These are phyloP conservation scores for Rhizopogon vinicolor DNA, from an alignment of 768 basidiomycete genomes.

Conservation along the genomic window DNA sequence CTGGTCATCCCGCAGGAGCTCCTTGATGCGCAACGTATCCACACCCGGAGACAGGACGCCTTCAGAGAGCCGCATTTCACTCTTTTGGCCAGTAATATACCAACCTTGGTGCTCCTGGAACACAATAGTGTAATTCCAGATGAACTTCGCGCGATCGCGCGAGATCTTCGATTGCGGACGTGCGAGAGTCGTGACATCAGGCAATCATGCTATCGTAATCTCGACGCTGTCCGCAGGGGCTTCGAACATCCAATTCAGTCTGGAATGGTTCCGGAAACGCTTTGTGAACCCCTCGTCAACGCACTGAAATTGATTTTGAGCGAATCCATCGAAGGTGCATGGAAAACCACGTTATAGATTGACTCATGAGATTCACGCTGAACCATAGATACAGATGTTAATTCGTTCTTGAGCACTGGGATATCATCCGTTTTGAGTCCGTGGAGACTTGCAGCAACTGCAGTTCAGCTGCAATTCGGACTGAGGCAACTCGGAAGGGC, in stretches of 20 bases:
- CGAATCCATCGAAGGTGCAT: conserved; percentile 54
- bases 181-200: conserved; percentile 68
- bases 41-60: conserved; percentile 63
- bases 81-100: conserved; percentile 56
- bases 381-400: conserved; percentile 36
- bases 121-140: conserved; percentile 49
- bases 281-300: conserved; percentile 60
- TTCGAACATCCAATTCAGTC: conserved; percentile 62
- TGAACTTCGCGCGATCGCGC: conserved; percentile 43
- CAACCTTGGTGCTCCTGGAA: conserved; percentile 68
- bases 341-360: neutral
- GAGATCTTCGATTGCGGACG: conserved; percentile 49
- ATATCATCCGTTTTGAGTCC: conserved; percentile 69
- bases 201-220: conserved; percentile 69
- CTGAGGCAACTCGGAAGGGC: conserved; percentile 70
- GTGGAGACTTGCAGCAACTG: conserved; percentile 80
- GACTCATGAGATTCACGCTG: conserved; percentile 3
- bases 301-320: conserved; percentile 65
- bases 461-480: conserved; percentile 73
- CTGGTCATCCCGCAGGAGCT: conserved; percentile 42
- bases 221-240: conserved; percentile 63
- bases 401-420: conserved; percentile 51
- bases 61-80: conserved; percentile 66
- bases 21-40: conserved; percentile 63
- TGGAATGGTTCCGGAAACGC: conserved; percentile 40